Base-by-base conservation (phyloP, 2,329 filamentous ascomycete species). In the Calonectria montana region DNA sequence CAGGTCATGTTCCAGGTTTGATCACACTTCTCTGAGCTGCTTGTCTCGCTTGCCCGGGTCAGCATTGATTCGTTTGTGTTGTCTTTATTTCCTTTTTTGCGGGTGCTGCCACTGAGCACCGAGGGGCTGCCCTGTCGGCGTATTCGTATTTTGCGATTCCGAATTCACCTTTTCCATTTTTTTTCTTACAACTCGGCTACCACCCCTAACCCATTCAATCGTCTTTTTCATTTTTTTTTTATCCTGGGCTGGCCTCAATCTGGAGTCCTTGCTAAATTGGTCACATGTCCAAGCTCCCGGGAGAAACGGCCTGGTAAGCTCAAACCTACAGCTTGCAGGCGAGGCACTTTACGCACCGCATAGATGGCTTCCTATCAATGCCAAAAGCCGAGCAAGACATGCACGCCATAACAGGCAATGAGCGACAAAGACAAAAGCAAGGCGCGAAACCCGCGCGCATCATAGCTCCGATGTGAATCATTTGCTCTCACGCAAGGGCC, bases 1-100 rank as follows among this genome's bases (percentile, higher is more conserved):
- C 65, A 67, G 65, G 65, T 67, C 65, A 67, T 57, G 41, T 61
- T 61, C 65, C 65, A 67, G 65, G 65, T 67, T 39, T 67, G 65
- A 67, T 67, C 65, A 67, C 65, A 67, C 57, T 67, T 67, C 65
- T 67, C 53, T 59, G 31, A 18, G 15, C 21, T 53, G 45, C 31
- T 50, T 65, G 62, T 65, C 45, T 65, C 62, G 62, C 41, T 50
- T 50, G 39, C 29, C 57, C 50, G 41, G n/a, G 35, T 47, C 50
- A 43, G 50, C 43, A 50, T 67, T 61, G 29, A 67, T 67, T 39
- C 43, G 53, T 57, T 48, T 48, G 29, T 50, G 53, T 23, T 29
- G 29, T 16, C 21, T 39, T 48, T 57, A 59, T 59, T 67, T 50
- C 21, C 53, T 67, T 59, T 47, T 66, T 55, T n/a, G 53, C 53